Percentiles rank a stretch among this genome's conserved stretches.
Conservation (phyloP, 441 rosid species). For the Dalechampia spathulata region DNA sequence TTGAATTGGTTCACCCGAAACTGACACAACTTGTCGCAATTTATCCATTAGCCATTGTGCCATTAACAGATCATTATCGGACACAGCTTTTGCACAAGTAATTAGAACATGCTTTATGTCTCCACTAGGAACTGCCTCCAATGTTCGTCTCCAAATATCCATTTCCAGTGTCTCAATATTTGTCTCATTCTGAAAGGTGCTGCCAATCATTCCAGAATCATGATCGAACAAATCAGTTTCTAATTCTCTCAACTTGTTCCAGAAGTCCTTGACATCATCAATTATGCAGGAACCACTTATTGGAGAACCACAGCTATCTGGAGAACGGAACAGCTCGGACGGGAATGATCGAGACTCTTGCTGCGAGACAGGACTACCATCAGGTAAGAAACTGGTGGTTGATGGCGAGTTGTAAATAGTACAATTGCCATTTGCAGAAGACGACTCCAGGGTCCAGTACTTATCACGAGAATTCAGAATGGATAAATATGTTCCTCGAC, state of each 20-base stretch:
- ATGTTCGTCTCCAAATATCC: constrained; percentile 42
- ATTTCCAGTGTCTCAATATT: constrained; percentile 26
- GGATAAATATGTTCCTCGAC: constrained; percentile 24
- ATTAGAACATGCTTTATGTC: constrained; percentile 66
- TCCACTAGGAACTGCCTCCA: constrained; percentile 41
- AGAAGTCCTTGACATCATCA: constrained; percentile 51
- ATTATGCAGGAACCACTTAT: constrained; percentile 64
- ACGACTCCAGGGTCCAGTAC: constrained; percentile 61
- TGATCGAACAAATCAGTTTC: constrained; percentile 82
- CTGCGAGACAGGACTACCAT: constrained; percentile 41
- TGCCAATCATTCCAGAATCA: constrained; percentile 46
- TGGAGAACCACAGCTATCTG: constrained; percentile 48
- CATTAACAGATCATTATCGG: constrained; percentile 56
- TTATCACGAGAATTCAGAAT: constrained; percentile 31
- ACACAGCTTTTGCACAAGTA: constrained; percentile 68
- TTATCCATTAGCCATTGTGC: constrained; percentile 68
- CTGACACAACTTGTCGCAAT: constrained; percentile 71
- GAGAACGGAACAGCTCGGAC: constrained; percentile 34
- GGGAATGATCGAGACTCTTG: constrained; percentile 38
- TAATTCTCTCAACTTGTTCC: constrained; percentile 65
- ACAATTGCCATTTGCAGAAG: constrained; percentile 35
- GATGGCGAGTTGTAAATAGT: constrained; percentile 34
- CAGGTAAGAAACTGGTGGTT: constrained; percentile 35
- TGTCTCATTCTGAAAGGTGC: constrained; percentile 15
- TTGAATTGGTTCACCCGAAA: constrained; percentile 80